These are phyloP conservation scores for Salinomyces thailandicus DNA, from an alignment of 2,329 filamentous ascomycete species.

Conservation along the genomic window DNA sequence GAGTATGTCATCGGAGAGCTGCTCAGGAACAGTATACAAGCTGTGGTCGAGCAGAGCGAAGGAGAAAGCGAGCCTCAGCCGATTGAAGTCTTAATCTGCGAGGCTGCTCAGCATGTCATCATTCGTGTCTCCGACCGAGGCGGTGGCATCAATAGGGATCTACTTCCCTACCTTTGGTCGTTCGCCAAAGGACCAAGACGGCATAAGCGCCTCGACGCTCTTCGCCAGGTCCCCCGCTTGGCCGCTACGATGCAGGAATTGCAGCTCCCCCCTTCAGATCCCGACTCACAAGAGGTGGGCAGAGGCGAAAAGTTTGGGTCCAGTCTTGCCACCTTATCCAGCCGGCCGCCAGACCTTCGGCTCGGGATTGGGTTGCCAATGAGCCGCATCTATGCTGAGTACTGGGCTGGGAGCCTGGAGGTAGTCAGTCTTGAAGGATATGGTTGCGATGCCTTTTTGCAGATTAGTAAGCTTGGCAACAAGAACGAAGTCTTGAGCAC, in stretches of 20 bases:
- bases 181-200: slow-evolving; percentile 87
- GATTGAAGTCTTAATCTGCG: slow-evolving; percentile 89
- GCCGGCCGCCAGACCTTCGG: slow-evolving; percentile 72
- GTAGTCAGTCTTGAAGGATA: slow-evolving; percentile 91
- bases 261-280: slow-evolving; percentile 11
- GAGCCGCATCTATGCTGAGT: slow-evolving; percentile 90
- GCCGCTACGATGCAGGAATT: slow-evolving; percentile 76
- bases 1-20: slow-evolving; percentile 97
- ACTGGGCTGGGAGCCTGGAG: slow-evolving; percentile 90
- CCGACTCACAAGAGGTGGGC: slow-evolving; percentile 6
- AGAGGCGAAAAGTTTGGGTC: slow-evolving; percentile 38
- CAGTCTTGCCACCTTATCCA: slow-evolving; percentile 70
- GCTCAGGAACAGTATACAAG: slow-evolving; percentile 87
- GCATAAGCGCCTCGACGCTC: slow-evolving; percentile 67
- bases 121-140: slow-evolving; percentile 93
- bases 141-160: slow-evolving; percentile 76
- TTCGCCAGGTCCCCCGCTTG: slow-evolving; percentile 78
- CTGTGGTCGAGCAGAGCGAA: slow-evolving; percentile 55
- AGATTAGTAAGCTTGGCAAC: slow-evolving; percentile 93
- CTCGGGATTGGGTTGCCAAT: slow-evolving; percentile 90
- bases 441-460: slow-evolving; percentile 88
- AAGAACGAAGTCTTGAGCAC: slow-evolving; percentile 87
- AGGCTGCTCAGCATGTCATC: slow-evolving; percentile 88
- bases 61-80: slow-evolving; percentile 49
- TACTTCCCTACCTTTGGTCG: slow-evolving; percentile 87